Evolutionary conservation across 179 eudicot species (phyloP).

Genomic region (Beta lomatogona): DNA sequence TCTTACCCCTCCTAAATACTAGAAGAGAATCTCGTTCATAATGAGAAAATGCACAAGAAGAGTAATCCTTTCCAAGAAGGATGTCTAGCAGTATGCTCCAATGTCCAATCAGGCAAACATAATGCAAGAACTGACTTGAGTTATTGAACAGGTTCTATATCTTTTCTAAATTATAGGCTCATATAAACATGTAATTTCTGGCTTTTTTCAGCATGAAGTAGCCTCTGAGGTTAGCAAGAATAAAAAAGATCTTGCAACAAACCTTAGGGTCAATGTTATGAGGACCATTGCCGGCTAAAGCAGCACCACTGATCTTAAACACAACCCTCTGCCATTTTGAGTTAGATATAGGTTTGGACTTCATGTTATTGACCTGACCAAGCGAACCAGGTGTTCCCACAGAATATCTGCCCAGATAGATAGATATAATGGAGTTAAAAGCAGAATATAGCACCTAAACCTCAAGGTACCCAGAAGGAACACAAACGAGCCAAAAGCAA

Average conservation of each 20-base stretch:
- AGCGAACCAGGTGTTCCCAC: conserved; percentile 51
- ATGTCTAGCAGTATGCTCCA: neutral
- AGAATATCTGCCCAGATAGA: conserved; percentile 55
- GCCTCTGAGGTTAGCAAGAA: conserved; percentile 5
- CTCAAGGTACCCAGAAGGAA: neutral
- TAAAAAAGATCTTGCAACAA: conserved; percentile 17
- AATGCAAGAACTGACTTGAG: neutral
- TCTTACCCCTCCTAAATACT: neutral
- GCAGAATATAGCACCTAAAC: neutral
- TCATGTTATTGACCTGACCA: conserved; percentile 53
- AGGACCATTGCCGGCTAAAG: conserved; percentile 74
- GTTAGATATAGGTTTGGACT: conserved; percentile 59
- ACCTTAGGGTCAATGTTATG: conserved; percentile 96
- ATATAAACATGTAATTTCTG: neutral
- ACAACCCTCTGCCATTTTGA: conserved; percentile 96
- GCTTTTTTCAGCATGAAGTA: conserved; percentile 3
- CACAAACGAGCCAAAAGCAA: neutral
- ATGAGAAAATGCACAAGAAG: neutral
- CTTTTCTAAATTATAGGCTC: neutral
- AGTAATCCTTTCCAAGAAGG: neutral
- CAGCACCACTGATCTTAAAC: conserved; percentile 92
- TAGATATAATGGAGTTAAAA: conserved; percentile 18
- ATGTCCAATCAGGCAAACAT: neutral
- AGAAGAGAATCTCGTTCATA: neutral
- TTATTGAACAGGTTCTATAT: neutral